A percentile compares a stretch with the other conserved stretches of the same genome.
phyloP scores from a whole-genome alignment of 179 eudicot species.

The Drosera spatulata region DNA sequence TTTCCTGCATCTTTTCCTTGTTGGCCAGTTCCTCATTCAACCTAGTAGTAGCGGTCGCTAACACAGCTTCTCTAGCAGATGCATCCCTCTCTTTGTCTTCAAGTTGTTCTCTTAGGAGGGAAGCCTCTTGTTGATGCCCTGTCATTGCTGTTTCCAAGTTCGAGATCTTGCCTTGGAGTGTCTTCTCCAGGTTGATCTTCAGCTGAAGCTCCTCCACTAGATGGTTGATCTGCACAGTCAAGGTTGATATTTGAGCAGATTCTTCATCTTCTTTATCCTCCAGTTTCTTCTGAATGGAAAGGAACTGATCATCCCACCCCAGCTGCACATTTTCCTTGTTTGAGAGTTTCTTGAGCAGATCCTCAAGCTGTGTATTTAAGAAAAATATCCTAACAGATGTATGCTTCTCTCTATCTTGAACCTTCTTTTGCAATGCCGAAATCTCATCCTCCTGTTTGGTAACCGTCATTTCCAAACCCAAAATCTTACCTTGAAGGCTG shows the following conservation, averaged over 20 bases:
- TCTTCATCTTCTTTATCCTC: constrained; percentile 32
- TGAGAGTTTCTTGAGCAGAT: constrained; percentile 1
- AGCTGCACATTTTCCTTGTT: no score
- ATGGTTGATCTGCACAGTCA: constrained; percentile 18
- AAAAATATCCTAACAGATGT: constrained; percentile 8
- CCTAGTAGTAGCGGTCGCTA: no score
- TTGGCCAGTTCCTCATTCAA: constrained; percentile 8
- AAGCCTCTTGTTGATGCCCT: constrained; percentile 12
- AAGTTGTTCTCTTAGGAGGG: constrained; percentile 5
- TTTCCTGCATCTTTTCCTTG: constrained; percentile 14
- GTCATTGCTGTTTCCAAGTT: constrained; percentile 19
- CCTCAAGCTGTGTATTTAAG: constrained; percentile 12
- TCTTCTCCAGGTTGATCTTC: constrained; percentile 17
- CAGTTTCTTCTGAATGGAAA: constrained; percentile 9
- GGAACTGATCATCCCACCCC: not conserved
- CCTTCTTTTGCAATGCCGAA: constrained; percentile 10
- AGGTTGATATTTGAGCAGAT: constrained; percentile 21
- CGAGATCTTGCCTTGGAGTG: constrained; percentile 14
- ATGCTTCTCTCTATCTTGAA: constrained; percentile 13
- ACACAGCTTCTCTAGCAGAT: no score
- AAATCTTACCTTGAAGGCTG: constrained; percentile 14
- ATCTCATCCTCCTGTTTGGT: constrained; percentile 15
- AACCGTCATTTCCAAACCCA: constrained; percentile 19
- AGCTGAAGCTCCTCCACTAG: constrained; percentile 12
- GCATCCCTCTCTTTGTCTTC: no score